Conservation (phyloP, 768 basidiomycete species). For the Serpula lacrymans region DNA sequence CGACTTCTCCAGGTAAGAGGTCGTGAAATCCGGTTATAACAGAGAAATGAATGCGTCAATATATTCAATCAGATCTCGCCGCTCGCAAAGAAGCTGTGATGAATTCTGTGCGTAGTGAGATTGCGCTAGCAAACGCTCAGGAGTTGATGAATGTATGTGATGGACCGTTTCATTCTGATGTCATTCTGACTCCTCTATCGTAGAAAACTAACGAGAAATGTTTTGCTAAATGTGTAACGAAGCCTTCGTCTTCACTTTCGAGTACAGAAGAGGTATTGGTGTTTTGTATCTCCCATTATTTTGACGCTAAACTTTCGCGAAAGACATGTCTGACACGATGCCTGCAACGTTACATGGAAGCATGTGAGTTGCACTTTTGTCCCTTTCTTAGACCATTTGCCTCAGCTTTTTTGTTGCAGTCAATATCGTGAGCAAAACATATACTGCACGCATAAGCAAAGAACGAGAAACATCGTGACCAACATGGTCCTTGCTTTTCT, state of each 20-base stretch:
- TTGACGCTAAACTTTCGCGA: background rate
- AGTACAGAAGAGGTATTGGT: conserved; percentile 66
- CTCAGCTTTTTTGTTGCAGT: conserved; percentile 40
- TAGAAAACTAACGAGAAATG: conserved; percentile 82
- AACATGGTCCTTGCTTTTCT: background rate
- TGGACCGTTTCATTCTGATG: conserved; percentile 3
- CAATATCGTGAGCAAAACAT: conserved; percentile 72
- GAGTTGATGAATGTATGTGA: conserved; percentile 70
- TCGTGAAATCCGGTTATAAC: too few species aligned
- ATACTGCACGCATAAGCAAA: conserved; percentile 53
- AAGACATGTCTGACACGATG: conserved; percentile 76
- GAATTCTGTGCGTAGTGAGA: conserved; percentile 63
- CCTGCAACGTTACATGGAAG: conserved; percentile 81
- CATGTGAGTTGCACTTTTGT: conserved; percentile 51
- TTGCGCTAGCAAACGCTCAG: conserved; percentile 73
- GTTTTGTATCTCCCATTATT: background rate
- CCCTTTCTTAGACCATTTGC: conserved; percentile 4
- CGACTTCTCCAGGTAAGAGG: conserved; percentile 24
- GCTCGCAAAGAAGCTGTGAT: conserved; percentile 47
- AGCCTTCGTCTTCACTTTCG: conserved; percentile 67
- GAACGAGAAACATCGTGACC: conserved; percentile 35
- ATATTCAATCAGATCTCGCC: conserved; percentile 35
- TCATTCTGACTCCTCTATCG: background rate
- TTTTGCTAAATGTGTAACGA: conserved; percentile 72
- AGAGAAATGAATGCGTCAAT: too few species aligned